Evolutionary conservation across 169 alveolate genomes (phyloP), one percentile per base, ranked within the genome.

Genomic region (Besnoitia besnoiti): DNA sequence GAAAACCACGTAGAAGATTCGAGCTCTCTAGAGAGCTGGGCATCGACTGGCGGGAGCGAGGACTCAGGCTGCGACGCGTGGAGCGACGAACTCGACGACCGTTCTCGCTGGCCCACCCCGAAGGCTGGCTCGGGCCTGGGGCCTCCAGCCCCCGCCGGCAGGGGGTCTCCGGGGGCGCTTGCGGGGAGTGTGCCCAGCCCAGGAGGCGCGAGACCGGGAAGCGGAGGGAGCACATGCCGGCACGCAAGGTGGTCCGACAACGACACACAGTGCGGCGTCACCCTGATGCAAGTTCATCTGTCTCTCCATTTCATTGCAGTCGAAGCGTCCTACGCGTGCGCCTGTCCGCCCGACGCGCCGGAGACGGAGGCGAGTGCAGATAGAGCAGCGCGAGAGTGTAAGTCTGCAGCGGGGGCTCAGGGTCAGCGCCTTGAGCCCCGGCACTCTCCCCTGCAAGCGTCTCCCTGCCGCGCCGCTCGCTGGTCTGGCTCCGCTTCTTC

Each of bases 241-340:
- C 42, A 16, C 80, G 44, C 44, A 30, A 67, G 44, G 39, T 16
- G 21, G 40, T 35, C 14, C 40, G 39, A 1, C 44, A 37, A 16
- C 46, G 39, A 42, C 80, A 19, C 12, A 1, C 24, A 35, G 39
- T 73, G 82, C 46, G 39, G n/a, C 46, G 82, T 73, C 82, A 73
- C 39, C 47, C 47, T 2, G 27, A 73, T 73, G 46, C 82, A 73
- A 24, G 42, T 44, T 82, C 62, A 47, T 24, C 33, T 44, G 75
- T 44, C 75, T 8, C 75, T 82, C 44, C 90, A 49, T n/a, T 82
- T 30, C 47, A 33, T 82, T 46, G 90, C 75, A 39, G 75, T 44
- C 33, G 90, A 47, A 35, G 90, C n/a, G 1, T 14, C 8, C 75
- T 49, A 82, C 37, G 2, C 49, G 44, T 82, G 76, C 46, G 75